phyloP scores from a whole-genome alignment of 257 asterid species.

The Cruciata laevipes region DNA sequence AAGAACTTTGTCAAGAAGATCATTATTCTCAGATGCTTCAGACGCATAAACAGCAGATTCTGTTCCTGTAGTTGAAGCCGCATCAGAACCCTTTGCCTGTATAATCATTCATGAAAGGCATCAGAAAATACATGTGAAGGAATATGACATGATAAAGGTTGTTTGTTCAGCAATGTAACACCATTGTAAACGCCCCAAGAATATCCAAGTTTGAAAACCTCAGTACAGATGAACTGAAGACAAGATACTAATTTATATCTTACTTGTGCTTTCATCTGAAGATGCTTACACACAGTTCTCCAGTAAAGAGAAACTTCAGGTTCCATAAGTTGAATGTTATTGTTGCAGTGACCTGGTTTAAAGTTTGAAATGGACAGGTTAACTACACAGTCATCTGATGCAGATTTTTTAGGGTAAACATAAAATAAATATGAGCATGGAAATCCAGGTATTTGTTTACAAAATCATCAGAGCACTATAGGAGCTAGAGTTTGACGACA shows the following conservation, averaged over 20 bases:
- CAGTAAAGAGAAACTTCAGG: slow-evolving; percentile 86
- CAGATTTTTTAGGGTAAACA: neutral
- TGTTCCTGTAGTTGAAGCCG: slow-evolving; percentile 79
- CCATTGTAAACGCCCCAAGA: neutral
- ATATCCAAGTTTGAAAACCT: neutral
- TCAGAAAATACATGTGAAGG: slow-evolving; percentile 7
- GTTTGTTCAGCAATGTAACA: neutral
- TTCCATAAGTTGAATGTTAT: slow-evolving; percentile 57
- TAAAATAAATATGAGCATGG: neutral
- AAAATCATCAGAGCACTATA: neutral
- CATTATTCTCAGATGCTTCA: slow-evolving; percentile 85
- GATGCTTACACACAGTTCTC: slow-evolving; percentile 79
- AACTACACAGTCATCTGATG: neutral
- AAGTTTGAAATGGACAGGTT: slow-evolving; percentile 1
- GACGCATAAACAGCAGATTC: slow-evolving; percentile 91
- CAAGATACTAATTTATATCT: slow-evolving; percentile 19
- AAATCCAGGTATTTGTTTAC: neutral
- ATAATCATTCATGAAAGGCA: slow-evolving; percentile 18
- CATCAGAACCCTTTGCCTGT: slow-evolving; percentile 92
- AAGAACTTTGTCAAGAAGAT: slow-evolving; percentile 76
- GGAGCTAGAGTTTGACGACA: neutral
- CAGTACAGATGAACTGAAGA: slow-evolving; percentile 5
- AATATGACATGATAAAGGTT: neutral
- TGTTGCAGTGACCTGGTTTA: slow-evolving; percentile 39
- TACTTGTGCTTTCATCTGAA: slow-evolving; percentile 77